These are phyloP conservation scores for Ambrosia hybrid DNA, from an alignment of 140 eudicot species.

Conservation along the genomic window DNA sequence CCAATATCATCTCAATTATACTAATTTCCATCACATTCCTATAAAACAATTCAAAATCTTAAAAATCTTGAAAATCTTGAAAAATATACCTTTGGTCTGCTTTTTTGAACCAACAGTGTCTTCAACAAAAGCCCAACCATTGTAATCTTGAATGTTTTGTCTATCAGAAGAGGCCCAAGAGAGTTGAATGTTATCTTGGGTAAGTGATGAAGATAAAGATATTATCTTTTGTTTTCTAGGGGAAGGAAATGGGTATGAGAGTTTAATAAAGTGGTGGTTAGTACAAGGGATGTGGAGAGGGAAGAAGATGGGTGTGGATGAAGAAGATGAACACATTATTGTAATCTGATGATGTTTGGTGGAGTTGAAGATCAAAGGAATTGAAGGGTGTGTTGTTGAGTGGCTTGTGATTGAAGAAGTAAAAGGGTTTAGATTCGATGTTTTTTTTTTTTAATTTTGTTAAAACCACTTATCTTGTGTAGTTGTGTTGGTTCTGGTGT, in stretches of 20 bases:
- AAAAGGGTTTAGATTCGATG: conserved; percentile 17
- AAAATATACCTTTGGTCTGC: conserved; percentile 31
- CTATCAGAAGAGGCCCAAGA: conserved; percentile 49
- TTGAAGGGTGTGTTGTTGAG: background rate
- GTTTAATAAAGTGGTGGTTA: conserved; percentile 24
- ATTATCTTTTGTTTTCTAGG: conserved; percentile 25
- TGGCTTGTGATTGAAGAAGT: conserved; percentile 11
- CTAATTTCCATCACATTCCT: background rate
- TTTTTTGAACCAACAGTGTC: conserved; percentile 40
- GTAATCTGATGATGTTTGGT: conserved; percentile 5
- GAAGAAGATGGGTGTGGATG: conserved; percentile 24
- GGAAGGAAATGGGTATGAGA: conserved; percentile 36
- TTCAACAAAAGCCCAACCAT: conserved; percentile 62
- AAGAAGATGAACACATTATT: conserved; percentile 34
- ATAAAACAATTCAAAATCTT: conserved; percentile 4
- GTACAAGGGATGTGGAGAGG: conserved; percentile 30
- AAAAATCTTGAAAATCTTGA: background rate
- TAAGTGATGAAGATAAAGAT: conserved; percentile 41
- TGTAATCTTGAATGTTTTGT: conserved; percentile 41
- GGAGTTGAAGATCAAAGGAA: conserved; percentile 6
- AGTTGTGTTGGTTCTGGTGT: background rate
- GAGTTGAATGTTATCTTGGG: conserved; percentile 35
- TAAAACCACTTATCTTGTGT: conserved; percentile 24
- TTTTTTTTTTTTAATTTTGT: background rate
- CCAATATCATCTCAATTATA: background rate